Percentiles rank a stretch among this genome's conserved stretches.
phyloP scores from a whole-genome alignment of 768 basidiomycete species.

The Fomitopsis pulvina region DNA sequence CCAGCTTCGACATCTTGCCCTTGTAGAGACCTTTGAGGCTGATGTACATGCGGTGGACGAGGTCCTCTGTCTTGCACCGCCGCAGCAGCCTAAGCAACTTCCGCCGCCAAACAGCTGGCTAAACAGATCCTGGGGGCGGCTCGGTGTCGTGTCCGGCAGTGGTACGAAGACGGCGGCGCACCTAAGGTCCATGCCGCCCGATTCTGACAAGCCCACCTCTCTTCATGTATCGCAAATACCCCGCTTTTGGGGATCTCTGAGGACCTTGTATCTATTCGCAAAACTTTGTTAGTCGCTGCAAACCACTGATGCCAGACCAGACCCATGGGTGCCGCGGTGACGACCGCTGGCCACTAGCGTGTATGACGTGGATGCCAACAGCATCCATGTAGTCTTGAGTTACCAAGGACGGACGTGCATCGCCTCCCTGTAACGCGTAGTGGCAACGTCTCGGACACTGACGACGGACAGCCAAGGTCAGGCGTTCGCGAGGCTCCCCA shows the following conservation, averaged over 20 bases:
- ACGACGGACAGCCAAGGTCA: too few species aligned
- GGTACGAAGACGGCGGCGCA: conserved; percentile 25
- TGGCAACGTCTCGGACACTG: too few species aligned
- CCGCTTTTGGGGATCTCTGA: conserved; percentile 83
- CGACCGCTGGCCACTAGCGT: too few species aligned
- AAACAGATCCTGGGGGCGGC: conserved; percentile 71
- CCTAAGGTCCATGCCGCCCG: conserved; percentile 91
- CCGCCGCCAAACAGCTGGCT: conserved; percentile 91
- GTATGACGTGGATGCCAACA: too few species aligned
- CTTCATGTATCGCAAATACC: conserved; percentile 84
- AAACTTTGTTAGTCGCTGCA: neutral
- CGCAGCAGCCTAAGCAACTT: conserved; percentile 65
- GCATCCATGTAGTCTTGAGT: too few species aligned
- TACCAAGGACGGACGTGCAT: too few species aligned
- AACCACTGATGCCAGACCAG: neutral
- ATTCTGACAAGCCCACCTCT: conserved; percentile 84
- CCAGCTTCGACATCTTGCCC: conserved; percentile 97
- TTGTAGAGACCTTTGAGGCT: conserved; percentile 98
- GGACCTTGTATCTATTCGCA: conserved; percentile 74
- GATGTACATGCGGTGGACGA: conserved; percentile 93
- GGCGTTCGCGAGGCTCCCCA: too few species aligned
- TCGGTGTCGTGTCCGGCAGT: neutral
- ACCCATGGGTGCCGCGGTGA: too few species aligned
- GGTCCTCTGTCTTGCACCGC: conserved; percentile 90
- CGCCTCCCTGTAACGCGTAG: too few species aligned